A percentile compares a stretch with the other conserved stretches of the same genome.
phyloP scores from a whole-genome alignment of 176 grass and related monocot genomes.

The Ensete glaucum region DNA sequence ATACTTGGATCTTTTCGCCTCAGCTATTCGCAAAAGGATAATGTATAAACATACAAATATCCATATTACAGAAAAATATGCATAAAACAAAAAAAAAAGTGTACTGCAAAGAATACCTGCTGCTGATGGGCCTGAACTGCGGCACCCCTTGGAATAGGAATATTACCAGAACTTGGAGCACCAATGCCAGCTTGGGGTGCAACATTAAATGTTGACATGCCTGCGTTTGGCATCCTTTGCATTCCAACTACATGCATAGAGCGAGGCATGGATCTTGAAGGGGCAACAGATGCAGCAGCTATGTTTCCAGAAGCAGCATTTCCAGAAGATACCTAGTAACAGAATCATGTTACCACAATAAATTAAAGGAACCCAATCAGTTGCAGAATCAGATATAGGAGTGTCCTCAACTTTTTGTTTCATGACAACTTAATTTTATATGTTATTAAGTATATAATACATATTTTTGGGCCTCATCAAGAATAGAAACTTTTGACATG shows the following conservation, averaged over 20 bases:
- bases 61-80: not conserved
- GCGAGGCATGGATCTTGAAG: conserved; percentile 54
- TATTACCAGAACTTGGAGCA: conserved; percentile 63
- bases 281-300: conserved; percentile 30
- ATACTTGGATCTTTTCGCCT: conserved; percentile 82
- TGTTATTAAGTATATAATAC: too few relatives aligned
- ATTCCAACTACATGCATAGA: conserved; percentile 73
- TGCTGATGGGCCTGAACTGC: conserved; percentile 66
- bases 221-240: conserved; percentile 50
- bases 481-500: too few relatives aligned
- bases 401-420: too few relatives aligned
- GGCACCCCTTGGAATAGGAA: conserved; percentile 68
- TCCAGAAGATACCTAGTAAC: conserved; percentile 53
- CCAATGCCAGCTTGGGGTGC: conserved; percentile 66
- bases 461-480: too few relatives aligned
- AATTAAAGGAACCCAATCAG: not conserved
- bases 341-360: conserved; percentile 1
- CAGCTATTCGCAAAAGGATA: conserved; percentile 27
- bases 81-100: not conserved
- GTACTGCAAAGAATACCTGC: conserved; percentile 36
- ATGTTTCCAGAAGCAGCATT: conserved; percentile 51
- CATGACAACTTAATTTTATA: too few relatives aligned
- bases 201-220: conserved; percentile 53
- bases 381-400: not conserved
- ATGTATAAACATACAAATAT: conserved; percentile 14